Conservation (phyloP, 495 filamentous ascomycete species). For the Aspergillus leporis region DNA sequence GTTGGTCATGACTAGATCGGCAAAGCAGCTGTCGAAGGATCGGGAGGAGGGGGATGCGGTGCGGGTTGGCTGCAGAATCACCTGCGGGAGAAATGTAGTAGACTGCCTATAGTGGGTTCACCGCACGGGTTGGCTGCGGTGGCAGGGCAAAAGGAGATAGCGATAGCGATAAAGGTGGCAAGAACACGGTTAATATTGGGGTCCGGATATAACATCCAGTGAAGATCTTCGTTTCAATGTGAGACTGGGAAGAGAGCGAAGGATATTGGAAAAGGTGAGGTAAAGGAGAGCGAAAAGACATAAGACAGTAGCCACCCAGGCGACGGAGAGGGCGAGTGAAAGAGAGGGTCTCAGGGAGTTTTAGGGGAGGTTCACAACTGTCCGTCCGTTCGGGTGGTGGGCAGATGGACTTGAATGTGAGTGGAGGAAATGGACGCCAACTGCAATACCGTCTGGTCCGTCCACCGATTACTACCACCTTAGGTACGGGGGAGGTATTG, state of each 20-base stretch:
- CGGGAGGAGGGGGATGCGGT: slow-evolving; percentile 5
- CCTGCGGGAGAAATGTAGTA: slow-evolving; percentile 13
- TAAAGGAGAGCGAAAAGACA: slow-evolving; percentile 3
- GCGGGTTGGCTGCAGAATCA: slow-evolving; percentile 15
- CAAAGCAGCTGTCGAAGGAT: slow-evolving; percentile 11
- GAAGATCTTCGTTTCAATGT: slow-evolving; percentile 3
- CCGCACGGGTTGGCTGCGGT: slow-evolving; percentile 5
- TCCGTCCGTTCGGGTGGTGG: slow-evolving; percentile 2
- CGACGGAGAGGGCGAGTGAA: slow-evolving; percentile 3
- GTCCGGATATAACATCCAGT: not conserved
- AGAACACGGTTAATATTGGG: not conserved
- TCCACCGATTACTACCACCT: not conserved
- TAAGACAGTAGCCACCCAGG: not conserved
- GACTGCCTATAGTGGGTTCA: slow-evolving; percentile 4
- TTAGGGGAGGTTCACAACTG: slow-evolving; percentile 3
- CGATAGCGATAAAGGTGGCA: slow-evolving; percentile 3
- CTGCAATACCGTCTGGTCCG: slow-evolving; percentile 6
- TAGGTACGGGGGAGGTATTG: not conserved
- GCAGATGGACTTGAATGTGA: not conserved
- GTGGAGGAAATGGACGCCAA: not conserved
- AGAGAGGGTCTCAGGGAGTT: slow-evolving; percentile 8
- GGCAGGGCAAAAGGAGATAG: slow-evolving; percentile 7
- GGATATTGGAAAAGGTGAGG: not conserved
- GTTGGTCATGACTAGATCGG: slow-evolving; percentile 27
- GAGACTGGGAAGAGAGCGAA: slow-evolving; percentile 2